These are phyloP conservation scores for Periconia sp. DNA, from an alignment of 2,329 filamentous ascomycete species.

Conservation along the genomic window DNA sequence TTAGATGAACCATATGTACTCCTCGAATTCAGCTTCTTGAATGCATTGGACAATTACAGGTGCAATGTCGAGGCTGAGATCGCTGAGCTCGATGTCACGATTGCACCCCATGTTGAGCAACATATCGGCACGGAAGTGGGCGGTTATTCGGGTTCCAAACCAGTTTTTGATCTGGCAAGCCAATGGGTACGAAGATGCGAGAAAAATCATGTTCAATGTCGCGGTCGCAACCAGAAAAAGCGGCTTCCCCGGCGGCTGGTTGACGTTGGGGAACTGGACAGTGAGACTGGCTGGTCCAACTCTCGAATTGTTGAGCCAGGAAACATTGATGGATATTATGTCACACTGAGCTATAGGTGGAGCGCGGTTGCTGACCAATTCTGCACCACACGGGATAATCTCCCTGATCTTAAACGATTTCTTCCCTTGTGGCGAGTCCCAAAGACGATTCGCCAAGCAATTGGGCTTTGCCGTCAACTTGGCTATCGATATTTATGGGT, in stretches of 20 bases:
- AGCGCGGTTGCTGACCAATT: not conserved
- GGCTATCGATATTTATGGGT: not conserved
- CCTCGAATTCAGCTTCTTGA: too few relatives aligned
- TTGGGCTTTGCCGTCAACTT: not conserved
- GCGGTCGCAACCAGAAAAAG: not conserved
- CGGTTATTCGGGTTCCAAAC: too few relatives aligned
- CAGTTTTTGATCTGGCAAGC: not conserved
- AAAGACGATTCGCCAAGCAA: not conserved
- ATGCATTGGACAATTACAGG: too few relatives aligned
- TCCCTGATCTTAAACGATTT: not conserved
- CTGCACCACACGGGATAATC: not conserved
- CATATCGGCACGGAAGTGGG: too few relatives aligned
- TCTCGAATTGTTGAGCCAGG: not conserved
- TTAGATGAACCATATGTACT: too few relatives aligned
- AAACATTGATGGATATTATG: not conserved
- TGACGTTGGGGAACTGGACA: not conserved
- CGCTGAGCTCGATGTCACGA: too few relatives aligned
- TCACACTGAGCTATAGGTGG: constrained; percentile 1
- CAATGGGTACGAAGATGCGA: not conserved
- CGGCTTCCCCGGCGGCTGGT: not conserved
- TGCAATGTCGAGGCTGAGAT: too few relatives aligned
- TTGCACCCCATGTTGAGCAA: too few relatives aligned
- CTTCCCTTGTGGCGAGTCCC: too few relatives aligned
- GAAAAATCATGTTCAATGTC: not conserved
- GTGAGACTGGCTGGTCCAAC: not conserved